Percentiles rank a stretch among this genome's conserved stretches.
Conservation (phyloP, 768 basidiomycete species). For the Sarcomyxa edulis region DNA sequence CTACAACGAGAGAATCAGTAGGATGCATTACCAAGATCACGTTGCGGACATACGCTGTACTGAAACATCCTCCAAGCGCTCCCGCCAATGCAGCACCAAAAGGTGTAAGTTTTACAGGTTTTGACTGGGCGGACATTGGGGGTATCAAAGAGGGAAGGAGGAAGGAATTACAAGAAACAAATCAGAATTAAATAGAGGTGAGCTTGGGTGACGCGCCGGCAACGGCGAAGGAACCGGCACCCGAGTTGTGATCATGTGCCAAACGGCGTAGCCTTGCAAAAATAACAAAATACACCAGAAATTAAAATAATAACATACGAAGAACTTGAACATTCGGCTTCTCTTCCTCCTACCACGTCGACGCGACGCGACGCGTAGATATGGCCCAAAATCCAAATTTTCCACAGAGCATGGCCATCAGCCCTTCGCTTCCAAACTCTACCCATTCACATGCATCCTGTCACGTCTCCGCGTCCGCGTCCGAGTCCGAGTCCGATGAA, state of each 20-base stretch:
- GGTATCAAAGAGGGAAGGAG: slow-evolving; percentile 6
- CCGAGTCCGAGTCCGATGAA: slow-evolving; percentile 8
- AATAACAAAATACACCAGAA: too few relatives aligned
- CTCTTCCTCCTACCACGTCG: too few relatives aligned
- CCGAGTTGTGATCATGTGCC: too few relatives aligned
- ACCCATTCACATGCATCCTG: slow-evolving; percentile 6
- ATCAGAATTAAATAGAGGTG: too few relatives aligned
- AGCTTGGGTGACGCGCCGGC: too few relatives aligned
- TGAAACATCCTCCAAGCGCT: slow-evolving; percentile 90
- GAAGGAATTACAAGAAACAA: too few relatives aligned
- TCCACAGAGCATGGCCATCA: slow-evolving; percentile 28
- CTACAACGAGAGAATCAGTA: slow-evolving; percentile 30
- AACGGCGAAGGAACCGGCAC: too few relatives aligned
- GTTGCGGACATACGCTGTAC: slow-evolving; percentile 69
- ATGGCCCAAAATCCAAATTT: slow-evolving; percentile 33
- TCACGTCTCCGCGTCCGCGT: too few relatives aligned
- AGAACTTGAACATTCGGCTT: too few relatives aligned
- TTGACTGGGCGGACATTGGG: slow-evolving; percentile 46
- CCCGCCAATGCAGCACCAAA: slow-evolving; percentile 89
- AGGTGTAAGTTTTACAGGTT: slow-evolving; percentile 71
- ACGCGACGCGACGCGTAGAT: too few relatives aligned
- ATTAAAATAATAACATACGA: too few relatives aligned
- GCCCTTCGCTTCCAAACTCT: slow-evolving; percentile 25
- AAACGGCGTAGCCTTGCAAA: slow-evolving; percentile 1
- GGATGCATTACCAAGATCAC: slow-evolving; percentile 4